phyloP scores from a whole-genome alignment of 1,284 basidiomycete species.

The Boletellus sp. region DNA sequence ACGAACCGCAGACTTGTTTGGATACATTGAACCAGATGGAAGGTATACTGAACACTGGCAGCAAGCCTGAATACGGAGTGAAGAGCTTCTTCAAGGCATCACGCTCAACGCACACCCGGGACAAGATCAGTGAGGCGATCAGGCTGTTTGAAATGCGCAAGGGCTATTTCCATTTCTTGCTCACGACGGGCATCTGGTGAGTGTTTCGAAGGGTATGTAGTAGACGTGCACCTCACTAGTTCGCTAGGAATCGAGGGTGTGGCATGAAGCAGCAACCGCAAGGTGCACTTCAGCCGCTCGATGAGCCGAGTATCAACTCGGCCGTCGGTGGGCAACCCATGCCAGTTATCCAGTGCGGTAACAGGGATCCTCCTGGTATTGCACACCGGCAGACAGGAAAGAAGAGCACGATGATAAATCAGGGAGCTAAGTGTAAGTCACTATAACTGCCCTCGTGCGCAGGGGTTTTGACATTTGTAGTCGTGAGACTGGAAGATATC shows the following conservation, averaged over 20 bases:
- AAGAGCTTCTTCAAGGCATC: background rate
- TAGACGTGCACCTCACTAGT: background rate
- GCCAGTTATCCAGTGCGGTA: no score
- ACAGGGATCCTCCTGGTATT: no score
- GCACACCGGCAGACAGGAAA: no score
- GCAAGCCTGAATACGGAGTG: background rate
- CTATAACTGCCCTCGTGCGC: no score
- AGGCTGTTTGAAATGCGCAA: background rate
- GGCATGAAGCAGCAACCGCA: background rate
- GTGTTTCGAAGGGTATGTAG: background rate
- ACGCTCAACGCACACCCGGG: background rate
- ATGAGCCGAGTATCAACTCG: no score
- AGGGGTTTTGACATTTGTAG: no score
- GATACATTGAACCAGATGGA: slow-evolving; percentile 6
- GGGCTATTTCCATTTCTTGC: slow-evolving; percentile 5
- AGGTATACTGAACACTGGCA: background rate
- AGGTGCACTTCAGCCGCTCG: no score
- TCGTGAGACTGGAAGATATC: no score
- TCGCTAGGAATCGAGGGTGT: background rate
- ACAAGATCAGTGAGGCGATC: background rate
- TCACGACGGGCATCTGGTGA: slow-evolving; percentile 7
- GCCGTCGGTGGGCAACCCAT: no score
- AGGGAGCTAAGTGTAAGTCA: no score
- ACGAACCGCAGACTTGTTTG: slow-evolving; percentile 4
- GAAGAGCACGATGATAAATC: no score